Evolutionary conservation across 352 stramenopile genomes (phyloP).

Genomic region (Pythium monospermum): DNA sequence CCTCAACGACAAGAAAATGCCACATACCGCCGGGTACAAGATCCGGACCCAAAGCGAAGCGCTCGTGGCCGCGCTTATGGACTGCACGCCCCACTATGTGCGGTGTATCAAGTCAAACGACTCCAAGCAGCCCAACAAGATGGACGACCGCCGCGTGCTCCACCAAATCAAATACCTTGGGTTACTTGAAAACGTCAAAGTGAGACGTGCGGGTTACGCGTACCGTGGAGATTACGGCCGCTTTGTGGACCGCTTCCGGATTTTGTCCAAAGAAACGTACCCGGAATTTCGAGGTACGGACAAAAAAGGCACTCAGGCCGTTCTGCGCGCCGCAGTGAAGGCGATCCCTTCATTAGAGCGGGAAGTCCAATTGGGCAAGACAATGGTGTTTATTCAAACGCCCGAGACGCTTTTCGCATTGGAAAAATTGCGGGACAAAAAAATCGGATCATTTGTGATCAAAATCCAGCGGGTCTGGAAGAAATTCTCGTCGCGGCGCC

Average conservation of each 20-base stretch:
- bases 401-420: conserved; percentile 88
- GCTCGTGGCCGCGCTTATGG: conserved; percentile 84
- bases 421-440: conserved; percentile 83
- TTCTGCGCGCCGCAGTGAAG: conserved; percentile 75
- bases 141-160: conserved; percentile 81
- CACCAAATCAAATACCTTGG: conserved; percentile 89
- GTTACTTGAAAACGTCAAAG: conserved; percentile 86
- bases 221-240: conserved; percentile 85
- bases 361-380: conserved; percentile 85
- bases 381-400: conserved; percentile 90
- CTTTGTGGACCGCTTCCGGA: conserved; percentile 80
- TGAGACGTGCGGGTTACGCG: conserved; percentile 76
- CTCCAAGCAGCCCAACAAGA: conserved; percentile 78
- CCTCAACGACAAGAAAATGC: conserved; percentile 74
- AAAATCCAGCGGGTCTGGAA: conserved; percentile 85
- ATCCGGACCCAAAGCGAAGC: conserved; percentile 86
- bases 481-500: conserved; percentile 68
- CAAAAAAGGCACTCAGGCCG: conserved; percentile 80
- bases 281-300: conserved; percentile 75
- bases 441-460: conserved; percentile 65
- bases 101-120: conserved; percentile 92
- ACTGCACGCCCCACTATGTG: conserved; percentile 89
- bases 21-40: conserved; percentile 73
- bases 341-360: conserved; percentile 58
- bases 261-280: conserved; percentile 81